Conservation (phyloP, 805 yeast species). For the Blastobotrys chiropterorum region DNA sequence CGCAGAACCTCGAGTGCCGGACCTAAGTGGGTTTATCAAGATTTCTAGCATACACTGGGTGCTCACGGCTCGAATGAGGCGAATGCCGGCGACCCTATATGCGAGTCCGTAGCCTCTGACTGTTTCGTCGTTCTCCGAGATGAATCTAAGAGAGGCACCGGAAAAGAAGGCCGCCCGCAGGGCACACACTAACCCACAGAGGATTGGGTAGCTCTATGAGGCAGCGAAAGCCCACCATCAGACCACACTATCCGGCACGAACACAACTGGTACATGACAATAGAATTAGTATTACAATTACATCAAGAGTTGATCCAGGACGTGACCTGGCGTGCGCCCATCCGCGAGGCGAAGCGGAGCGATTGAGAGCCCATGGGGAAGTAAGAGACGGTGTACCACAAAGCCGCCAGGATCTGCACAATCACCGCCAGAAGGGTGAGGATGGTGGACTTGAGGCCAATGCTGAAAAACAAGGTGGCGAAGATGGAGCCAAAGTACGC, state of each 20-base stretch:
- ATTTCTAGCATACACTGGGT: too few relatives aligned
- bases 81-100: too few relatives aligned
- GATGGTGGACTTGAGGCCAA: slow-evolving; percentile 62
- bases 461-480: slow-evolving; percentile 71
- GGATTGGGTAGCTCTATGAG: too few relatives aligned
- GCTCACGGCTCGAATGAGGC: too few relatives aligned
- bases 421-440: slow-evolving; percentile 70
- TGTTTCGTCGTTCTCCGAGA: too few relatives aligned
- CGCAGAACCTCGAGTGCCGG: background rate
- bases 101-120: too few relatives aligned
- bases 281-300: background rate
- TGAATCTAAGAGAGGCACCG: too few relatives aligned
- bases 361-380: slow-evolving; percentile 94
- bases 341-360: slow-evolving; percentile 46
- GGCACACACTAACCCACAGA: too few relatives aligned
- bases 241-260: too few relatives aligned
- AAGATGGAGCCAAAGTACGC: slow-evolving; percentile 78
- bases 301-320: slow-evolving; percentile 34
- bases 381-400: slow-evolving; percentile 85
- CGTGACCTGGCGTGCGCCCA: slow-evolving; percentile 51
- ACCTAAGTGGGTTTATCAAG: background rate
- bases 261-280: too few relatives aligned
- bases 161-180: too few relatives aligned
- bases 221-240: too few relatives aligned
- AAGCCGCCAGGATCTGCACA: slow-evolving; percentile 76